Base-by-base conservation (phyloP, 164 flowering plant species). In the Brasenia schreberi region DNA sequence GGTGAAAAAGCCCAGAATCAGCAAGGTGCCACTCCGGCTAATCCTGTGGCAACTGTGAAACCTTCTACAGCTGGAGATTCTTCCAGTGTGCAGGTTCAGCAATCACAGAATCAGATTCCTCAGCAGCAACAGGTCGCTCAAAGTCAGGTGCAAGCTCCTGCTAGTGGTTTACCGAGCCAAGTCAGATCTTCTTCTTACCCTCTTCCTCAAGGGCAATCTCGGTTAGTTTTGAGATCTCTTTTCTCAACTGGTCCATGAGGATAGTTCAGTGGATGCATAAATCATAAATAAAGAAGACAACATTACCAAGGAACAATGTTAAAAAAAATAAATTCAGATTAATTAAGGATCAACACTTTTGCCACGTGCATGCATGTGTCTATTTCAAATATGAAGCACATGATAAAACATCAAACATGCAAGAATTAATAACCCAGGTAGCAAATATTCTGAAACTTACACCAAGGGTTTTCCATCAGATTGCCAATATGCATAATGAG, bases 131-230 rank as follows among this genome's bases (percentile, higher is more conserved):
- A 68, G 42, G 23, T 23, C 18, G 33, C 42, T 18, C 70, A 62
- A 39, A 74, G 65, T 61, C 96, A 82, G 81, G 62, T 74, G 62
- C 96, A 83, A 72, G 81, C 59, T 74, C 63, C 72, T 71, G 69
- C 90, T 14, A 84, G 78, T 74, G 82, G 86, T 72, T 73, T 68
- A 70, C 77, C 81, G 11, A 87, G 82, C 80, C 97, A 82, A 74
- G 69, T 78, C 82, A 88, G 80, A 81, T 73, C 80, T 58, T 19
- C 61, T 70, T 83, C 88, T 43, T 71, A 73, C 39, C 82, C 88
- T 18, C 85, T 90, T 66, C 96, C 97, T 72, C 97, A 82, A 77
- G 99, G 99, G 81, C 75, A 83, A 77, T 83, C 96, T 88, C 89
- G 99, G 99, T 95, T 80, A 81, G 99, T 95, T 81, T 23, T 49